Base-by-base conservation (phyloP, 2,329 filamentous ascomycete species). In the Elsinoe arachidis region DNA sequence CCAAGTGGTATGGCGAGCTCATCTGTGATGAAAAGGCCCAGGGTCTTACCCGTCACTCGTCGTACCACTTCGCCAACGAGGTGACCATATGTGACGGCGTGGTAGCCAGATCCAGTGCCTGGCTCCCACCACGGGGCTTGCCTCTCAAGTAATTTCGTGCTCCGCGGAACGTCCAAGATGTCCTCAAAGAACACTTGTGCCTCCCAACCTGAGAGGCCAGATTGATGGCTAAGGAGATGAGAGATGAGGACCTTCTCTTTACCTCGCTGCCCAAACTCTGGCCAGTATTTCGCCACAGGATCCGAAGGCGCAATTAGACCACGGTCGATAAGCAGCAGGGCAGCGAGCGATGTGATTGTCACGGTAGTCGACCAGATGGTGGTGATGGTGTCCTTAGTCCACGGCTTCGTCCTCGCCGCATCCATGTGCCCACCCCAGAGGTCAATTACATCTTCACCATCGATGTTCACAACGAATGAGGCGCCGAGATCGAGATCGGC, bases 71-170 rank as follows among this genome's bases (percentile, higher is more conserved):
- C 76, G 3, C 74, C 73, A 1, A 78, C 56, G 0, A 77, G 61
- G 58, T 73, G 70, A 2, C 76, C 77, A 55, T 73, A 73, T 6
- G 63, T 73, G 10, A 68, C 35, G 2, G 67, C 41, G 58, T 78
- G 74, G 63, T 78, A 78, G 1, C 73, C 75, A 0, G 69, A 71
- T 5, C 66, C 69, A 0, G 70, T 73, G 1, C 76, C 76, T 0
- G 76, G 73, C 30, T 62, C 65, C 74, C 75, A 78, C 68, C 71
- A 75, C 0, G 74, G 74, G 1, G 68, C 63, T 56, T 78, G 75
- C 4, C 59, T 54, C 2, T 71, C 73, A 2, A 78, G 67, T n/a
- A 64, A 66, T 5, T 67, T 63, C 0, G 70, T 69, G 1, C 68
- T 66, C 55, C 1, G 65, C 34, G 46, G 26, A 14, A 35, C 46